Evolutionary conservation across 2,329 filamentous ascomycete species (phyloP).

Genomic region (Pezicula carpinea): DNA sequence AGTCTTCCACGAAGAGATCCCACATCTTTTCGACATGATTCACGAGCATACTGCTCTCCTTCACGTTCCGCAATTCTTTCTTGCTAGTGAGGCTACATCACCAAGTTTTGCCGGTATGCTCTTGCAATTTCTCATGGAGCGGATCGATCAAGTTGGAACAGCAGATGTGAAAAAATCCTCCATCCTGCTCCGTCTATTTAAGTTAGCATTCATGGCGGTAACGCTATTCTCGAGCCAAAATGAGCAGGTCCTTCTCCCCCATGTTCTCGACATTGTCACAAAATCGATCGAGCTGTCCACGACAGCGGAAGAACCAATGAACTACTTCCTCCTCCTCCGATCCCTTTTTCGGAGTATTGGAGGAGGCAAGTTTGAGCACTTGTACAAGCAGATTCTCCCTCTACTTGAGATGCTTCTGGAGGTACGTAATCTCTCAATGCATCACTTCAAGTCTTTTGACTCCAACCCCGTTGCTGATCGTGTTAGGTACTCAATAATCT

Average conservation of each 20-base stretch:
- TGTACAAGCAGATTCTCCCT: slow-evolving; percentile 97
- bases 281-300: slow-evolving; percentile 96
- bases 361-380: slow-evolving; percentile 91
- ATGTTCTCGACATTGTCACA: slow-evolving; percentile 95
- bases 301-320: slow-evolving; percentile 94
- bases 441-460: no score
- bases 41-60: slow-evolving; percentile 92
- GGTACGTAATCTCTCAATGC: no score
- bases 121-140: slow-evolving; percentile 93
- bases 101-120: slow-evolving; percentile 98
- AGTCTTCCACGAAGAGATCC: slow-evolving; percentile 96
- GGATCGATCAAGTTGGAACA: slow-evolving; percentile 90
- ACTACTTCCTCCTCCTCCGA: slow-evolving; percentile 91
- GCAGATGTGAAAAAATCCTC: slow-evolving; percentile 89
- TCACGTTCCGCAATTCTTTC: slow-evolving; percentile 95
- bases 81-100: slow-evolving; percentile 97
- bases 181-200: slow-evolving; percentile 90
- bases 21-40: slow-evolving; percentile 94
- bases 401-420: slow-evolving; percentile 96
- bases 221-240: slow-evolving; percentile 93
- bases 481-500: slow-evolving; percentile 96
- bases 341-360: slow-evolving; percentile 96
- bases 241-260: slow-evolving; percentile 89
- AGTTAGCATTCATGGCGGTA: slow-evolving; percentile 98
- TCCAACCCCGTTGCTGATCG: no score